A percentile compares a stretch with the other conserved stretches of the same genome.
Evolutionary conservation across 345 rosid species (phyloP).

Genomic region (Gossypium anomalum): DNA sequence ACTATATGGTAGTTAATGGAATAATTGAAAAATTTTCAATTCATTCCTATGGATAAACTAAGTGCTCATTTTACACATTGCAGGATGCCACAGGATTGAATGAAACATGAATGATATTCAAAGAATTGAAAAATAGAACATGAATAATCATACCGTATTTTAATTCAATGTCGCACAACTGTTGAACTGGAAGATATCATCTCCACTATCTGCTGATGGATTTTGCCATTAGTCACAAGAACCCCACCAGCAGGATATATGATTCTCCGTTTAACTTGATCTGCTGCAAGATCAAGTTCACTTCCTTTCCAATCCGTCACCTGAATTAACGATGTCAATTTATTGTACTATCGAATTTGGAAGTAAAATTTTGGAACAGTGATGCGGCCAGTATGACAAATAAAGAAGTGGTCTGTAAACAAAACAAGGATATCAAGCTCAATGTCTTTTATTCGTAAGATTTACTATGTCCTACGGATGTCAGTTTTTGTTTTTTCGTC

Average conservation of each 20-base stretch:
- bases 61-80: background rate
- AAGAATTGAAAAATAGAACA: background rate
- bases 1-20: background rate
- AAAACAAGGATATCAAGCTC: background rate
- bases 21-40: background rate
- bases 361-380: background rate
- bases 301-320: slow-evolving; percentile 64
- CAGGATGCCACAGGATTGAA: no score
- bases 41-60: background rate
- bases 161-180: slow-evolving; percentile 16
- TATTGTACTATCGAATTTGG: background rate
- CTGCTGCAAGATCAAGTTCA: slow-evolving; percentile 42
- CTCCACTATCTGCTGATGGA: slow-evolving; percentile 40
- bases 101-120: background rate
- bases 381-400: background rate
- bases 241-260: slow-evolving; percentile 46
- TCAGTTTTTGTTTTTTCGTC: background rate
- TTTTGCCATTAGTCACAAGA: slow-evolving; percentile 44
- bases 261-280: slow-evolving; percentile 40
- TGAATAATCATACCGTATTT: background rate
- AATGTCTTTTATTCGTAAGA: background rate
- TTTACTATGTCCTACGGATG: background rate
- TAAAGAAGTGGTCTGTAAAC: background rate
- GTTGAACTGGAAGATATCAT: slow-evolving; percentile 36
- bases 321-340: slow-evolving; percentile 25